Evolutionary conservation across 371 early-diverging fungal genomes (phyloP), one percentile per base, ranked within the genome.

Genomic region (Apophysomyces ossiformis): DNA sequence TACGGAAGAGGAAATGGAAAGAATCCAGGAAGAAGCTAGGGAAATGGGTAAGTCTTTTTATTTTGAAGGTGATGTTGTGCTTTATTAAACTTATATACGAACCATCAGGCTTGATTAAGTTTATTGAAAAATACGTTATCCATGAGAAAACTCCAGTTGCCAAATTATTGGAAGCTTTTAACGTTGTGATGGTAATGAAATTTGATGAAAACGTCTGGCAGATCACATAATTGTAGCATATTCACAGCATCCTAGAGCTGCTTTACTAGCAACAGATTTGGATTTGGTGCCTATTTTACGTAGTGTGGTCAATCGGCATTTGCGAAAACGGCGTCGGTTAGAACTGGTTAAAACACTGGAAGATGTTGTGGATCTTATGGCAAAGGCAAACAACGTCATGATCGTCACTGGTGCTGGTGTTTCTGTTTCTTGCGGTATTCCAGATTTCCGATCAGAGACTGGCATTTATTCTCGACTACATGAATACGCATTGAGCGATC

Each of bases 371-470:
- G 72, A 84, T 5, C 73, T 96, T 7, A 60, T 96, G 5, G 65
- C 76, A 45, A 75, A 80, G 21, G 83, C 92, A 12, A 84, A 86
- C 47, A 90, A 90, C 38, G 93, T 96, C 45, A 85, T 97, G 87
- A 93, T 97, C 18, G 82, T 97, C 59, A 96, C 97, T 0, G 98
- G 98, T 3, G 96, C 96, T 0, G 96, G 96, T 18, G 92, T 90
- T 5, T 96, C 96, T 26, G 98, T 97, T 0, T 92, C 96, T 0
- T 94, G 96, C 63, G 99, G 99, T 26, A 99, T 99, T 39, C 99
- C 99, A 0, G 99, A 99, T 70, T 99, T 99, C 67, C 87, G 99
- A 47, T 99, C 99, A 9, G 90, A 93, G 47, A 90, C 90, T 21
- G 99, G 99, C n/a, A 93, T 99, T 38, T 99, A 99, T 60, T 85